Percentiles rank a stretch among this genome's conserved stretches.
Conservation (phyloP, 257 asterid species). For the Solanum rostratum region DNA sequence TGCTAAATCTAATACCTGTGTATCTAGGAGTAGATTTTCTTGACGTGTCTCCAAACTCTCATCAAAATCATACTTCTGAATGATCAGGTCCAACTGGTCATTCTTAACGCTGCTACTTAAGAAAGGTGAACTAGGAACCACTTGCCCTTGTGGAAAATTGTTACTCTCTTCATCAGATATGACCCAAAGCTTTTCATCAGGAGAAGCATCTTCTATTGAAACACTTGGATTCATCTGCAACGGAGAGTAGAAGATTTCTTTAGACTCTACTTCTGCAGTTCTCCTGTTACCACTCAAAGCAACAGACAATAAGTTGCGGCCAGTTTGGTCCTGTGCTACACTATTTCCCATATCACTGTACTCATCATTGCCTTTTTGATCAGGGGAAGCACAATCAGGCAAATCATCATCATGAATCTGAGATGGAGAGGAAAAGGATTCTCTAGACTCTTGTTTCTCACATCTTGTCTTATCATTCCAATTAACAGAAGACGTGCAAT, state of each 20-base stretch:
- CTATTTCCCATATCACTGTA: background rate
- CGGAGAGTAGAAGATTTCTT: background rate
- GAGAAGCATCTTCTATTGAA: background rate
- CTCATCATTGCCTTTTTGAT: background rate
- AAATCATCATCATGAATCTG: slow-evolving; percentile 1
- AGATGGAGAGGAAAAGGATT: background rate
- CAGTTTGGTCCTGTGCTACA: background rate
- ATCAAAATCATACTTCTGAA: slow-evolving; percentile 22
- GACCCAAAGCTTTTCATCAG: slow-evolving; percentile 6
- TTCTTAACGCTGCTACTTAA: slow-evolving; percentile 12
- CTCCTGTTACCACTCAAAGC: background rate
- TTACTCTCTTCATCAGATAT: slow-evolving; percentile 2
- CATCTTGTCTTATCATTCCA: slow-evolving; percentile 27
- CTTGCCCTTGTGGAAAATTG: background rate
- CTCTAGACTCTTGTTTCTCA: slow-evolving; percentile 1
- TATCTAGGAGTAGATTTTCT: slow-evolving; percentile 19
- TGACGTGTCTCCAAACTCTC: slow-evolving; percentile 27
- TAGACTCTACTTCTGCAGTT: background rate
- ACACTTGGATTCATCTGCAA: slow-evolving; percentile 3
- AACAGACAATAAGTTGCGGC: background rate
- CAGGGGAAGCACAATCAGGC: background rate
- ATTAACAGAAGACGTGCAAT: slow-evolving; percentile 37
- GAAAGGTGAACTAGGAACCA: background rate
- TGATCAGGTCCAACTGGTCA: slow-evolving; percentile 21
- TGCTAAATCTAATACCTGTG: slow-evolving; percentile 11